Percentiles rank a stretch among this genome's conserved stretches.
Evolutionary conservation across 2,329 filamentous ascomycete genomes (phyloP).

Genomic region (Monilinia laxa): DNA sequence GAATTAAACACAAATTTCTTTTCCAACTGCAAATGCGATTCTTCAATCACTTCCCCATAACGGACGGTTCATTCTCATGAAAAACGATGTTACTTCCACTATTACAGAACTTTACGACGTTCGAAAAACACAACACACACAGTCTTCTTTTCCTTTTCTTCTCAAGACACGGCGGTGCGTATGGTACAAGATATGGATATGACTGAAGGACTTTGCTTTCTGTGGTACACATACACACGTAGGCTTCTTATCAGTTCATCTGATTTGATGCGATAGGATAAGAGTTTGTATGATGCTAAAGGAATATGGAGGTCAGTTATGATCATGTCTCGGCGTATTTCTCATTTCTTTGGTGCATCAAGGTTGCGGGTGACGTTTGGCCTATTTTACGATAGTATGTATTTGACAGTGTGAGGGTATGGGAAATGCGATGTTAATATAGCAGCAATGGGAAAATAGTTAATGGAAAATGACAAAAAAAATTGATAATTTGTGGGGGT

Average conservation of each 20-base stretch:
- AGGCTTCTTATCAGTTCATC: neutral
- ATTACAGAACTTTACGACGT: neutral
- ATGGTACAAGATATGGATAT: neutral
- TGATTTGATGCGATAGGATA: neutral
- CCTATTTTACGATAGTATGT: neutral
- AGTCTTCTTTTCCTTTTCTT: neutral
- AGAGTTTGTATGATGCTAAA: neutral
- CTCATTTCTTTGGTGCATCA: neutral
- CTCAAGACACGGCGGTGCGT: no score
- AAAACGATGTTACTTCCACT: neutral
- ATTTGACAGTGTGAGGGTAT: no score
- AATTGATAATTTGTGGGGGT: neutral
- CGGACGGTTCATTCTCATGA: neutral
- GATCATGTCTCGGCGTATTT: neutral
- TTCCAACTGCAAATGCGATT: neutral
- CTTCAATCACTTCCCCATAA: neutral
- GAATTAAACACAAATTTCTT: neutral
- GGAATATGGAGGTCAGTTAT: neutral
- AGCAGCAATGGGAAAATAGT: neutral
- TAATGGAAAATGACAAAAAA: neutral
- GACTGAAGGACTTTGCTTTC: neutral
- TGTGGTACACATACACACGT: neutral
- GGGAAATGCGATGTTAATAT: neutral
- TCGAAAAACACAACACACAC: neutral
- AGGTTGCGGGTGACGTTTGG: neutral